phyloP scores from a whole-genome alignment of 208 protist genomes.

The Porcisia deanei region DNA sequence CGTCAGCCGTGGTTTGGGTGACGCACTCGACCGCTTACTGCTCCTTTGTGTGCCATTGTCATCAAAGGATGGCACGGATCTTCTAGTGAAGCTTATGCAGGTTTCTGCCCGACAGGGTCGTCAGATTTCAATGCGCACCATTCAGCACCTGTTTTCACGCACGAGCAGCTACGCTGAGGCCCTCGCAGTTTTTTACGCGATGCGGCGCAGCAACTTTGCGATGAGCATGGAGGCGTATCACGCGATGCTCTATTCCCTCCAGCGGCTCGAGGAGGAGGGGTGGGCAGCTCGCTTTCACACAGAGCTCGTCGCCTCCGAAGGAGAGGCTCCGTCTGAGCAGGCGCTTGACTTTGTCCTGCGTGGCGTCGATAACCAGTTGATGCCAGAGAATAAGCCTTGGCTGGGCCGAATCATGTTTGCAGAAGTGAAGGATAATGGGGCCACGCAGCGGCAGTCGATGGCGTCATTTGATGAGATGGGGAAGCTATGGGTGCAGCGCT shows the following conservation, averaged over 20 bases:
- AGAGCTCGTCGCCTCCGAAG: constrained; percentile 46
- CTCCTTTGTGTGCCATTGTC: constrained; percentile 77
- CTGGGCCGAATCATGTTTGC: constrained; percentile 89
- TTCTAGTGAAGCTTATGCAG: constrained; percentile 65
- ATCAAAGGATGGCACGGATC: constrained; percentile 35
- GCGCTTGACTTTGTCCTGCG: constrained; percentile 89
- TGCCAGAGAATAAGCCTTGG: constrained; percentile 92
- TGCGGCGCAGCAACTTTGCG: constrained; percentile 77
- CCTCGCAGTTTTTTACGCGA: constrained; percentile 83
- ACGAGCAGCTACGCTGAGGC: constrained; percentile 78
- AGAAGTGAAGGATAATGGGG: constrained; percentile 54
- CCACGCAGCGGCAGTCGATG: constrained; percentile 38
- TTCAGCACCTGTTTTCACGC: constrained; percentile 90
- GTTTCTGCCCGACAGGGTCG: constrained; percentile 60
- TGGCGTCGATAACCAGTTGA: constrained; percentile 76
- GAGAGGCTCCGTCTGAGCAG: constrained; percentile 59
- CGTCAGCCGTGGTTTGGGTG: constrained; percentile 76
- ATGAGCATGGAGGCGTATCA: constrained; percentile 92
- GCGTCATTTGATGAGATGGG: constrained; percentile 68
- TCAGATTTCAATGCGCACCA: constrained; percentile 74
- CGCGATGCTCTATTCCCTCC: constrained; percentile 92
- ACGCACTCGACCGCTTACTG: constrained; percentile 84
- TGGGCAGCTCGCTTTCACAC: constrained; percentile 83
- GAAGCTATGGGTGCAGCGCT: constrained; percentile 75
- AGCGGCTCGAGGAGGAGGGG: constrained; percentile 88